Percentiles rank a stretch among this genome's conserved stretches.
These are phyloP conservation scores for Acacia crassicarpa DNA, from an alignment of 306 rosid genomes.

Conservation along the genomic window DNA sequence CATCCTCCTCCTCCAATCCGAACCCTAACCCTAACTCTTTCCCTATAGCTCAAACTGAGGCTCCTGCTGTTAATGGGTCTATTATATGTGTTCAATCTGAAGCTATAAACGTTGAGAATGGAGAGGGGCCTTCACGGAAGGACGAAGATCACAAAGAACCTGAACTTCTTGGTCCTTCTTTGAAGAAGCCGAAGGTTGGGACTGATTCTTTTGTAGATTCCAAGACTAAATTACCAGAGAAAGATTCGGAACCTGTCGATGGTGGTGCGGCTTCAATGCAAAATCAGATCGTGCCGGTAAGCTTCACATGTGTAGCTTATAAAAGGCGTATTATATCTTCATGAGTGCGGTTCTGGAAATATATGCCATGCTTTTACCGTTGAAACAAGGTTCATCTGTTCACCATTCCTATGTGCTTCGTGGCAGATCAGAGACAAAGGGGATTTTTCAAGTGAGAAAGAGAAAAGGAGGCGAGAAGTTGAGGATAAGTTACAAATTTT, in stretches of 20 bases:
- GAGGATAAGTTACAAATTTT: conserved; percentile 72
- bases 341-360: neutral
- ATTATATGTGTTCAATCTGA: conserved; percentile 17
- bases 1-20: conserved; percentile 27
- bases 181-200: conserved; percentile 35
- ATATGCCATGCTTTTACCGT: neutral
- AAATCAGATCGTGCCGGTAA: conserved; percentile 37
- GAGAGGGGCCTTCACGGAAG: conserved; percentile 52
- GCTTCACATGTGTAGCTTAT: conserved; percentile 47
- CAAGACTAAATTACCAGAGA: conserved; percentile 28
- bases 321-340: neutral
- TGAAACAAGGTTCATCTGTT: conserved; percentile 5
- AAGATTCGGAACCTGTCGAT: conserved; percentile 38
- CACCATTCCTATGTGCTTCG: conserved; percentile 1
- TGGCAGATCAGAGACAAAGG: conserved; percentile 46
- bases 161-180: conserved; percentile 32
- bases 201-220: conserved; percentile 33
- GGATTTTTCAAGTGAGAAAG: conserved; percentile 45
- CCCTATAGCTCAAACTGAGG: conserved; percentile 21
- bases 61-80: conserved; percentile 14
- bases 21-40: neutral
- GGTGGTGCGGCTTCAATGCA: conserved; percentile 28
- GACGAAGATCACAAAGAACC: conserved; percentile 27
- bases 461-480: conserved; percentile 73
- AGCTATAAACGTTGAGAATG: conserved; percentile 31